Base-by-base conservation (phyloP, 1,284 basidiomycete genomes). In the Phellinidium pouzarii region DNA sequence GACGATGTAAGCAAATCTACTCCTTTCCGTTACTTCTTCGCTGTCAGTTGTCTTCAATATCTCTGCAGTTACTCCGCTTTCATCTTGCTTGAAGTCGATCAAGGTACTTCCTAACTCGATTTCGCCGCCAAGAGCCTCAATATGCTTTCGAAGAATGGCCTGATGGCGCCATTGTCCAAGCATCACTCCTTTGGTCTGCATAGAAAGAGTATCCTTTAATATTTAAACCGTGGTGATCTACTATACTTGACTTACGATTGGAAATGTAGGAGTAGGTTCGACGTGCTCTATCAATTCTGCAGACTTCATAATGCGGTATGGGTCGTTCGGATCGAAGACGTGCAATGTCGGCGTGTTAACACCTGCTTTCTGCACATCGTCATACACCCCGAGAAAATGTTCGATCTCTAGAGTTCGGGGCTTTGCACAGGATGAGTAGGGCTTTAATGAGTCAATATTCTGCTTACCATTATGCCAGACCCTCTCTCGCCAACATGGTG, bases 1-100 rank as follows among this genome's bases (percentile, higher is more conserved):
- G 12, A 72, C 57, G 0, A 74, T 19, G 41, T 54, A 59, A 14
- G 19, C 25, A n/a, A 45, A 47, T 11, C 42, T 14, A 8, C 27
- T 17, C 3, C 12, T 51, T 37, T 57, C 52, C 11, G 7, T 44
- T 9, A 20, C 23, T 11, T 25, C 31, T 25, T 27, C 22, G 17
- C 44, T 26, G 22, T 48, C 47, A 5, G 27, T 47, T 17, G 22
- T 41, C 23, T 48, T 45, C 25, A 12, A 14, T 3, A 54, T 29
- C 22, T 38, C 27, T 4, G 47, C 52, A 6, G 46, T 51, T 4
- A 55, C 57, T 4, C 26, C 25, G 19, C 43, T 44, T 1, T 42
- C 46, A 12, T 48, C 40, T 23, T 59, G 57, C 14, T 40, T 19
- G 20, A 56, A 19, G 2, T 19, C 25, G n/a, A 53, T 11, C 7